Percentiles rank a stretch among this genome's conserved stretches.
phyloP scores from a whole-genome alignment of 2,329 filamentous ascomycete genomes.

The Colletotrichum sp. region DNA sequence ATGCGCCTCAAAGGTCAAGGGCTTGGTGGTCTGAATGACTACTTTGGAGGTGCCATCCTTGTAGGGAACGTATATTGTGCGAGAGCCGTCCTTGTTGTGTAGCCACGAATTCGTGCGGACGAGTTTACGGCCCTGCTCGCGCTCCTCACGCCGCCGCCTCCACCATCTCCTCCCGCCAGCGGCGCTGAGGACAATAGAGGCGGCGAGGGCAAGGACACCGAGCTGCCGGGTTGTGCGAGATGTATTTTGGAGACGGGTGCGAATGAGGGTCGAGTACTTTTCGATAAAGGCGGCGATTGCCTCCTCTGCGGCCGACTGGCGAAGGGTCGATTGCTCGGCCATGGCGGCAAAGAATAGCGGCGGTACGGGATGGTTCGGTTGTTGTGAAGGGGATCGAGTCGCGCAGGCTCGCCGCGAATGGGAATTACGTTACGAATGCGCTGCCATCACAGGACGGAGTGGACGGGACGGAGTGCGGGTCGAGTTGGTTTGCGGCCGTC shows the following conservation, averaged over 20 bases:
- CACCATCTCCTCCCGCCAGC: constrained; percentile 84
- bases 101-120: constrained; percentile 91
- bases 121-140: constrained; percentile 81
- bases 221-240: constrained; percentile 76
- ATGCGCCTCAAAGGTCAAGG: constrained; percentile 95
- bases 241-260: constrained; percentile 63
- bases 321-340: constrained; percentile 79
- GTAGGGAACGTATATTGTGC: constrained; percentile 95
- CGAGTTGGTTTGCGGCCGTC: not conserved
- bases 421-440: constrained; percentile 6
- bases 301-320: constrained; percentile 67
- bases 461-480: not conserved
- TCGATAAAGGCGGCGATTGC: constrained; percentile 68
- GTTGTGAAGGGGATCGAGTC: constrained; percentile 2
- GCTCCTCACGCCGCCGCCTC: constrained; percentile 74
- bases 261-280: constrained; percentile 60
- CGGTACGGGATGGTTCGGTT: not conserved
- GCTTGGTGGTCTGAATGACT: constrained; percentile 87
- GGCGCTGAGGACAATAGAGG: constrained; percentile 79
- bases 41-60: constrained; percentile 89
- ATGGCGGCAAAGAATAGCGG: constrained; percentile 64
- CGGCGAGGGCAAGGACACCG: constrained; percentile 74
- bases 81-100: constrained; percentile 90
- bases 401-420: constrained; percentile 13
- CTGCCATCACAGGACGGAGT: constrained; percentile 13